These are phyloP conservation scores for Udeniomyces megalosporus DNA, from an alignment of 768 basidiomycete genomes.

Conservation along the genomic window DNA sequence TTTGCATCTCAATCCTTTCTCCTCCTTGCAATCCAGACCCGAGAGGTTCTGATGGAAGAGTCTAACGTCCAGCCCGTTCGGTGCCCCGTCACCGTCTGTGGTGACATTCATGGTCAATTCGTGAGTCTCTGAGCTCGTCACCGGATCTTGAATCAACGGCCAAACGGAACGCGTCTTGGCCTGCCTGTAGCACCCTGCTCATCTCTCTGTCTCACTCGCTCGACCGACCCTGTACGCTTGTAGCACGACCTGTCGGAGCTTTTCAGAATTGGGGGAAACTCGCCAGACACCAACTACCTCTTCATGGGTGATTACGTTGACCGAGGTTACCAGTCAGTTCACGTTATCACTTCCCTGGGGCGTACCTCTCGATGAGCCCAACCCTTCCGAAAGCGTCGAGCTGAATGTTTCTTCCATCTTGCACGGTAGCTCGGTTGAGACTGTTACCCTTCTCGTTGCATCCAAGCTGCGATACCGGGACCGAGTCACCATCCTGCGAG, in stretches of 20 bases:
- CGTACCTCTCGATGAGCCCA: no score
- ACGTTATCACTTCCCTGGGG: no score
- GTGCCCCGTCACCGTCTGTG: conserved; percentile 98
- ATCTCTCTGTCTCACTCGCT: neutral
- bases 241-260: conserved; percentile 99
- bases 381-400: neutral
- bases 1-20: no score
- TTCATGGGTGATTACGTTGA: conserved; percentile 96
- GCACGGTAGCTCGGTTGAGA: conserved; percentile 59
- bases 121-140: conserved; percentile 42
- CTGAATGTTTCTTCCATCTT: neutral
- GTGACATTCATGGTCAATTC: conserved; percentile 99
- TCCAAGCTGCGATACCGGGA: conserved; percentile 96
- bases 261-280: conserved; percentile 95
- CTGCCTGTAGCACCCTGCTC: no score
- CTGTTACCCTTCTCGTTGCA: conserved; percentile 89
- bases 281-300: conserved; percentile 97
- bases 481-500: conserved; percentile 90
- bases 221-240: neutral
- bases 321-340: conserved; percentile 62
- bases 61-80: conserved; percentile 96
- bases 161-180: neutral
- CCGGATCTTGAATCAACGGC: neutral
- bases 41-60: conserved; percentile 98
- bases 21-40: conserved; percentile 52